Conservation (phyloP, 371 early-diverging fungal genomes). For the Apophysomyces ossiformis region DNA sequence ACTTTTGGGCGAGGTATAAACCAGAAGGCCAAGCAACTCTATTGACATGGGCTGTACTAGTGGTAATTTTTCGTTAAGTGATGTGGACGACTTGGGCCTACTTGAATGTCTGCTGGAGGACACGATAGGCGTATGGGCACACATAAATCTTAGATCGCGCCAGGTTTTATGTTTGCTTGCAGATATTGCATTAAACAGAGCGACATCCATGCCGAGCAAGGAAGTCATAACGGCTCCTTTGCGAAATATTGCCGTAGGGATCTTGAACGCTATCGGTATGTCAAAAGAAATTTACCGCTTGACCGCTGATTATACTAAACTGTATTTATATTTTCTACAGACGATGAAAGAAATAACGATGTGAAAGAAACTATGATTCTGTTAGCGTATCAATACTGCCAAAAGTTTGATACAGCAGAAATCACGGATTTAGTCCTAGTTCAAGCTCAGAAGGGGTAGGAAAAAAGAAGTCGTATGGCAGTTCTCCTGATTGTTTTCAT, state of each 20-base stretch:
- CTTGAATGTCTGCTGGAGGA: slow-evolving; percentile 20
- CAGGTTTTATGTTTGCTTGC: slow-evolving; percentile 21
- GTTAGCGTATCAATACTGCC: slow-evolving; percentile 27
- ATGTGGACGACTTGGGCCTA: slow-evolving; percentile 5
- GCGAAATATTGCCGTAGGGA: slow-evolving; percentile 1
- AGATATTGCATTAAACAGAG: slow-evolving; percentile 11
- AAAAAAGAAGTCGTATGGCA: not conserved
- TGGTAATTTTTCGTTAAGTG: not conserved
- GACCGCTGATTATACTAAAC: not conserved
- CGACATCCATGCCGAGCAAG: slow-evolving; percentile 14
- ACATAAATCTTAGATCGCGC: slow-evolving; percentile 22
- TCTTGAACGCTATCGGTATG: slow-evolving; percentile 10
- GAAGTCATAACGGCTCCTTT: not conserved
- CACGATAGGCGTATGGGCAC: slow-evolving; percentile 25
- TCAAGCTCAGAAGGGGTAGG: slow-evolving; percentile 31
- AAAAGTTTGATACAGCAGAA: slow-evolving; percentile 30
- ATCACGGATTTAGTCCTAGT: slow-evolving; percentile 24
- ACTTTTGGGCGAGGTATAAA: slow-evolving; percentile 34
- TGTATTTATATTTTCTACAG: slow-evolving; percentile 7
- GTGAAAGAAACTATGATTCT: slow-evolving; percentile 26
- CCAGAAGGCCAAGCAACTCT: not conserved
- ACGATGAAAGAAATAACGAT: slow-evolving; percentile 28
- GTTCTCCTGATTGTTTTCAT: not conserved
- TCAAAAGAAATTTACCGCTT: not conserved
- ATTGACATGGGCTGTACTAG: not conserved